Evolutionary conservation across 805 yeast genomes (phyloP), one percentile per base, ranked within the genome.

Genomic region (Starmerella cellae): DNA sequence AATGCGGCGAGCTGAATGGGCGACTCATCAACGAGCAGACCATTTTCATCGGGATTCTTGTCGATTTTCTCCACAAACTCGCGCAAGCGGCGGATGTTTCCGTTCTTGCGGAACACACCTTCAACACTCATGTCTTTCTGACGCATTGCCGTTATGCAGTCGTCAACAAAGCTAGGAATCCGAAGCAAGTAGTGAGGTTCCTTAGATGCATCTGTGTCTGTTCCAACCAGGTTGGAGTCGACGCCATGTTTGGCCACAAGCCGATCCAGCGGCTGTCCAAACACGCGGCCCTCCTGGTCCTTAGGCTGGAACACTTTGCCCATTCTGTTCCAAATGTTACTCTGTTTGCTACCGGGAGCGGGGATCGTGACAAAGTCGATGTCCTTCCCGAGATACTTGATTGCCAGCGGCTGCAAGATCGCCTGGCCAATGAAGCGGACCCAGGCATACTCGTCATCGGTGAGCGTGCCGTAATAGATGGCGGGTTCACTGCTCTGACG

Each of bases 91-190:
- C 85, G 76, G 56, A 91, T 87, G 58, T 91, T 91, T 55, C 99
- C 99, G 58, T 91, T 91, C 57, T 87, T 80, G 55, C 99, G 74
- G 70, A 91, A 91, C 4, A 91, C 79, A 46, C 98, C 98, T 61
- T 91, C 98, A 9, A 64, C 85, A 2, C 96, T 82, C 79, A 88
- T 75, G 61, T 91, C 97, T 68, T 82, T 84, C 46, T 80, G 88
- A 41, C 82, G 73, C 66, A 91, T 72, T 0, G 94, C 82, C 24
- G 75, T 72, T 28, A 91, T 75, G 16, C 87, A 65, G 55, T 91
- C 97, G 54, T 88, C 97, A 34, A 91, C 69, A 30, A 91, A 66
- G 37, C 82, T 70, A 1, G 99, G 99, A 33, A 91, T 80, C 29
- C 77, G 70, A 34, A 91, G 69, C n/a, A 58, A 47, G 50, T 77